Evolutionary conservation across 371 early-diverging fungal species (phyloP).

Genomic region (Phascolomyces articulosus): DNA sequence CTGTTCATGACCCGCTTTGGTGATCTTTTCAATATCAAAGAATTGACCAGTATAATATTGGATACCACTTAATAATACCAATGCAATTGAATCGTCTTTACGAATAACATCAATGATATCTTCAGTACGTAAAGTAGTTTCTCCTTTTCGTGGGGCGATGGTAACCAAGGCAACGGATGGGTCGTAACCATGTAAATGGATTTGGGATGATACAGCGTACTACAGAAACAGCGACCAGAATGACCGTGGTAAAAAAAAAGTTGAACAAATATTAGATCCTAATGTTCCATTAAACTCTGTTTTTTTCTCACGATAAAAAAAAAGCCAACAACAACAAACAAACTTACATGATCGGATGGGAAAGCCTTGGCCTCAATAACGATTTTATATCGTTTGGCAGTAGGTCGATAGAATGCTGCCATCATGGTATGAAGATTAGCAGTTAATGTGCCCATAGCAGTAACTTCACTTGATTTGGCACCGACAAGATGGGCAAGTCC

Average conservation of each 20-base stretch:
- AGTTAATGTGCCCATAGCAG: constrained; percentile 92
- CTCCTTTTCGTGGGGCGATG: constrained; percentile 77
- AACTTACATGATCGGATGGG: constrained; percentile 86
- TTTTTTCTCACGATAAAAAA: neutral
- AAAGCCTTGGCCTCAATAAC: constrained; percentile 93
- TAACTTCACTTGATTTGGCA: constrained; percentile 82
- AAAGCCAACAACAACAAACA: too few relatives aligned
- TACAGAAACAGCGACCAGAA: constrained; percentile 29
- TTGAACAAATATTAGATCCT: neutral
- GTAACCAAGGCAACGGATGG: constrained; percentile 75
- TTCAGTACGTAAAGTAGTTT: constrained; percentile 69
- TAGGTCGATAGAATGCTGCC: constrained; percentile 92
- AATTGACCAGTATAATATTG: constrained; percentile 97
- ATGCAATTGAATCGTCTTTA: constrained; percentile 77
- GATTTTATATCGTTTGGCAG: constrained; percentile 76
- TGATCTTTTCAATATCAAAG: constrained; percentile 89
- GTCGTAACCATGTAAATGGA: constrained; percentile 79
- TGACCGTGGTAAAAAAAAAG: neutral
- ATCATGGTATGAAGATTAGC: constrained; percentile 90
- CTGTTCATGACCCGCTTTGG: constrained; percentile 79
- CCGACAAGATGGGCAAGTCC: constrained; percentile 81
- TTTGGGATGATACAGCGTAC: constrained; percentile 91
- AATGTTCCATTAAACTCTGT: neutral
- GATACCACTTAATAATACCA: constrained; percentile 90
- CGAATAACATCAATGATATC: constrained; percentile 83